Evolutionary conservation across 2,329 filamentous ascomycete genomes (phyloP), one percentile per base, ranked within the genome.

Genomic region (Verticillium tricorpus): DNA sequence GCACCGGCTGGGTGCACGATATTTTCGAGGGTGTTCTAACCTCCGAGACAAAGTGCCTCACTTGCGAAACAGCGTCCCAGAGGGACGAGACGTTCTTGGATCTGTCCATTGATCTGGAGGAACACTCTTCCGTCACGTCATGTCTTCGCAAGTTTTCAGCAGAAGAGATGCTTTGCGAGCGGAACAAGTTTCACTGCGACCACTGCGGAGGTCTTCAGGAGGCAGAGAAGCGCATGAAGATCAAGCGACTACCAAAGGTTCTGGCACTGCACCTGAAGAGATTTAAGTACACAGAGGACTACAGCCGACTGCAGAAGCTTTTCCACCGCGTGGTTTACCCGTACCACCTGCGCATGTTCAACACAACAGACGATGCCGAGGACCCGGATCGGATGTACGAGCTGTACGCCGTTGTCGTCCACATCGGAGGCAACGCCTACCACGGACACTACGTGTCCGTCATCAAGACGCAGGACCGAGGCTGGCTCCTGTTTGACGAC

Each of bases 171-270:
- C 84, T 99, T 62, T 98, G 95, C 72, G 95, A 99, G 78, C 86
- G 93, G 64, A 98, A 99, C 80, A 99, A 99, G 73, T 99, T 99
- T 68, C 94, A 99, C 72, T 99, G 95, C 77, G 95, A 99, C 73
- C 93, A 93, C 69, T 99, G 95, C 69, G 95, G 95, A 60, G 95
- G 95, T 2, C 80, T 99, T 61, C 95, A 99, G 76, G 95, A 99
- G 77, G 95, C 95, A 0, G 95, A 99, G 76, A 99, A 98, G 80
- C 87, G 95, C 66, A 99, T 99, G 95, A 99, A 98, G 81, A 94
- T 99, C 69, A 98, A 99, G 80, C 87, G 91, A 60, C 78, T 98
- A 71, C 95, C 95, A 4, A 93, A 92, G 71, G 92, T 99, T 63
- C 78, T 99, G 66, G 93, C 95, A 5, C 79, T 99, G 62, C 95